A percentile compares a stretch with the other conserved stretches of the same genome.
phyloP scores from a whole-genome alignment of 345 rosid genomes.

The Eucalyptus rudis region DNA sequence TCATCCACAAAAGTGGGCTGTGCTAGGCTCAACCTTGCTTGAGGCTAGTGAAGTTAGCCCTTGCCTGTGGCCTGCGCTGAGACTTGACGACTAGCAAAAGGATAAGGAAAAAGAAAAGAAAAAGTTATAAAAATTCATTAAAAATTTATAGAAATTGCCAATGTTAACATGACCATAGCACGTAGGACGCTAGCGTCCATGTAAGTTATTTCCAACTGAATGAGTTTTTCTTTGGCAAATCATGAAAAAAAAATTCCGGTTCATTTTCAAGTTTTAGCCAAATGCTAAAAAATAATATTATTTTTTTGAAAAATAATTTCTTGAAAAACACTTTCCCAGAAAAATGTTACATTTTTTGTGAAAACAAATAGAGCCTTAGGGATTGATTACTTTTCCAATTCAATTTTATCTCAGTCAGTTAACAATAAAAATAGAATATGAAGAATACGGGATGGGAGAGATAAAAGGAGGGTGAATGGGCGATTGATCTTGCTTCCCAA shows the following conservation, averaged over 20 bases:
- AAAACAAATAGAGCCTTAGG: too few relatives aligned
- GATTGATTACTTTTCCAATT: background rate
- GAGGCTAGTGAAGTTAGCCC: fast-evolving
- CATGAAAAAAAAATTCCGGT: fast-evolving
- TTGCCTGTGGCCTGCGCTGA: fast-evolving
- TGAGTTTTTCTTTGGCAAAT: too few relatives aligned
- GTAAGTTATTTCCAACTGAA: too few relatives aligned
- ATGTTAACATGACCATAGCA: too few relatives aligned
- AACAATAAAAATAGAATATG: background rate
- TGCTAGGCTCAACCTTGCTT: background rate
- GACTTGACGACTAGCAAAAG: fast-evolving
- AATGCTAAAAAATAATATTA: fast-evolving
- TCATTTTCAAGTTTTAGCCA: too few relatives aligned
- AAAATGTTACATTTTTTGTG: too few relatives aligned
- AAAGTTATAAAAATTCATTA: too few relatives aligned
- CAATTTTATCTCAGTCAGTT: background rate
- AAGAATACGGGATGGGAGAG: background rate
- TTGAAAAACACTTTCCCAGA: fast-evolving
- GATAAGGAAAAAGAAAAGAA: background rate
- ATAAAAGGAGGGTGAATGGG: background rate
- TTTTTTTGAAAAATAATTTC: too few relatives aligned
- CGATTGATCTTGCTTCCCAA: background rate
- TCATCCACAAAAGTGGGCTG: fast-evolving
- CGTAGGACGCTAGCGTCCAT: fast-evolving
- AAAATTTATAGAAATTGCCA: background rate